phyloP scores from a whole-genome alignment of 805 yeast genomes.

The Wickerhamomyces chaumierensis region DNA sequence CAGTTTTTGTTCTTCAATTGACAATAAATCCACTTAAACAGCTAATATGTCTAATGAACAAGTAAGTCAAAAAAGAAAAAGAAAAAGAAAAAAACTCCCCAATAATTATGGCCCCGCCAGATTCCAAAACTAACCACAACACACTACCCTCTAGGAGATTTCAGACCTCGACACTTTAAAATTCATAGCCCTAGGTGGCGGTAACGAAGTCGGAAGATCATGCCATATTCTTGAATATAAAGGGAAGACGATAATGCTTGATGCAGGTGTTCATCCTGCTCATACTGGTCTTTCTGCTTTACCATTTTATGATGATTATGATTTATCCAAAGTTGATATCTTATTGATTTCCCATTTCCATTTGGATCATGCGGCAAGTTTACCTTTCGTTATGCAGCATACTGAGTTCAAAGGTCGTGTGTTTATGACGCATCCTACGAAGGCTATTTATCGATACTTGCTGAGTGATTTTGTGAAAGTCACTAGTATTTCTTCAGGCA shows the following conservation, averaged over 20 bases:
- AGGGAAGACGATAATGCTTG: constrained; percentile 92
- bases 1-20: background rate
- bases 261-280: constrained; percentile 98
- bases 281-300: constrained; percentile 78
- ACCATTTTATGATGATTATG: constrained; percentile 95
- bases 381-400: constrained; percentile 96
- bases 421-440: constrained; percentile 98
- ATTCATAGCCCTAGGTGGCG: constrained; percentile 93
- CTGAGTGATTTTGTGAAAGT: constrained; percentile 90
- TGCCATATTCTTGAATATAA: constrained; percentile 88
- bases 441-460: constrained; percentile 95
- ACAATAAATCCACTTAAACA: too few species aligned
- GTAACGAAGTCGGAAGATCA: constrained; percentile 94
- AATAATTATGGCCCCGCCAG: background rate
- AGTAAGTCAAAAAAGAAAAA: background rate
- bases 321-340: constrained; percentile 76
- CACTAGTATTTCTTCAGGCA: constrained; percentile 39
- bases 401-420: constrained; percentile 92
- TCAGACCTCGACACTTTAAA: constrained; percentile 29
- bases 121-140: background rate
- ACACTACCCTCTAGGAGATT: background rate
- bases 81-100: background rate
- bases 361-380: constrained; percentile 94
- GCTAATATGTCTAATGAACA: background rate
- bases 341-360: constrained; percentile 90